A percentile compares a stretch with the other conserved stretches of the same genome.
These are phyloP conservation scores for Prunus mira DNA, from an alignment of 306 rosid genomes.

Conservation along the genomic window DNA sequence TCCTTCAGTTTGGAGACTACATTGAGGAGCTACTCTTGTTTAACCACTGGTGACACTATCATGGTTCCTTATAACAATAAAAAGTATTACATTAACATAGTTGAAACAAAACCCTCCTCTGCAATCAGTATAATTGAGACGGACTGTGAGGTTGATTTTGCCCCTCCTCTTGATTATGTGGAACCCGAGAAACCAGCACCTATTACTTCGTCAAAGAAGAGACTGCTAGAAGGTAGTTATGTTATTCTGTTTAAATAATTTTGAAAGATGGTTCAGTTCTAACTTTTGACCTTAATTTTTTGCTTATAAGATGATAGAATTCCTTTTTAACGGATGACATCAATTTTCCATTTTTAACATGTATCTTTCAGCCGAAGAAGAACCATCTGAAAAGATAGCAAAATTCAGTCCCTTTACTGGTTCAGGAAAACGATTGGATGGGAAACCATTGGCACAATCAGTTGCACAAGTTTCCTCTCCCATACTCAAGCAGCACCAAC, in stretches of 20 bases:
- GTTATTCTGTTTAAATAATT: background rate
- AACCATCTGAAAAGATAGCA: constrained; percentile 28
- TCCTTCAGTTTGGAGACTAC: constrained; percentile 50
- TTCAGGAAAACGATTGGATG: constrained; percentile 48
- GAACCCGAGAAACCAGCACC: constrained; percentile 40
- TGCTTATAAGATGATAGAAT: background rate
- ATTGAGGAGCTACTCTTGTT: constrained; percentile 55
- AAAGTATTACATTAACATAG: constrained; percentile 46
- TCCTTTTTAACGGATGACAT: background rate
- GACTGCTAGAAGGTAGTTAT: constrained; percentile 27
- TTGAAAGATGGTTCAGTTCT: background rate
- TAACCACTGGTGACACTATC: constrained; percentile 55
- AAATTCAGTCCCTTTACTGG: constrained; percentile 45
- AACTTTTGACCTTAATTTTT: background rate
- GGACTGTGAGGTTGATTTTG: constrained; percentile 53
- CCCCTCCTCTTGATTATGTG: constrained; percentile 47
- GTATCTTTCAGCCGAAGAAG: constrained; percentile 39
- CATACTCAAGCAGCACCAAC: constrained; percentile 21
- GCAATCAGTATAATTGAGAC: constrained; percentile 50
- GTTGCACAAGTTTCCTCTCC: constrained; percentile 30
- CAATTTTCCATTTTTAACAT: background rate
- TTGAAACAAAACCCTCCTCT: constrained; percentile 51
- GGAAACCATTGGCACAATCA: constrained; percentile 34
- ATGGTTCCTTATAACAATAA: constrained; percentile 52
- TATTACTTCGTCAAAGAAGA: constrained; percentile 23